Evolutionary conservation across 345 rosid species (phyloP).

Genomic region (Eucalyptus regnans): DNA sequence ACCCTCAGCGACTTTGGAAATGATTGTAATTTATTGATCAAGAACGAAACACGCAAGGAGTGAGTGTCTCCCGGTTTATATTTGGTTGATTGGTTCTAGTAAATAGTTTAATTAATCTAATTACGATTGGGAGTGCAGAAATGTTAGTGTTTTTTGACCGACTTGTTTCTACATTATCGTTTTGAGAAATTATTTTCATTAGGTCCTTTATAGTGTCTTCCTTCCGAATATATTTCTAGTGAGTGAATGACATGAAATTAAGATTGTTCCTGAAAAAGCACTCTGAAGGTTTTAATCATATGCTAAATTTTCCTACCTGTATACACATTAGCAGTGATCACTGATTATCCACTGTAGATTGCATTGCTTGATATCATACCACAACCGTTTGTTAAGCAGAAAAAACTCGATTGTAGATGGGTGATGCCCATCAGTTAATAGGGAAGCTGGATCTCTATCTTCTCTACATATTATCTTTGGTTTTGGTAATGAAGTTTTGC

Average conservation of each 20-base stretch:
- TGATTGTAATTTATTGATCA: slow-evolving; percentile 9
- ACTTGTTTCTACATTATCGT: background rate
- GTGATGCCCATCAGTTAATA: background rate
- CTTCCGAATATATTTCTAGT: background rate
- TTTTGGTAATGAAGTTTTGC: no score
- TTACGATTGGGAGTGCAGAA: background rate
- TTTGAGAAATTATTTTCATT: background rate
- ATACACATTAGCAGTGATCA: background rate
- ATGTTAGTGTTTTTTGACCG: background rate
- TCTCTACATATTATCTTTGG: no score
- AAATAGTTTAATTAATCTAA: background rate
- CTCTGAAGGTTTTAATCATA: background rate
- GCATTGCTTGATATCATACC: background rate
- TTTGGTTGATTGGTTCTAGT: background rate
- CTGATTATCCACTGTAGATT: background rate
- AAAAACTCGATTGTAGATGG: background rate
- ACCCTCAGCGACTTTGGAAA: slow-evolving; percentile 27
- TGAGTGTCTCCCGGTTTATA: background rate
- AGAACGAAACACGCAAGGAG: slow-evolving; percentile 14
- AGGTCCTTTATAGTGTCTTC: background rate
- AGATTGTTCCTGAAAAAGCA: background rate
- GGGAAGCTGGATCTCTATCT: background rate
- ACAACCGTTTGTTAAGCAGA: background rate
- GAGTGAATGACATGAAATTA: background rate
- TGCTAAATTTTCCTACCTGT: background rate